Percentiles rank a stretch among this genome's conserved stretches.
These are phyloP conservation scores for Hemisphaericaspora lyxosophila DNA, from an alignment of 1,139 yeast species.

Conservation along the genomic window DNA sequence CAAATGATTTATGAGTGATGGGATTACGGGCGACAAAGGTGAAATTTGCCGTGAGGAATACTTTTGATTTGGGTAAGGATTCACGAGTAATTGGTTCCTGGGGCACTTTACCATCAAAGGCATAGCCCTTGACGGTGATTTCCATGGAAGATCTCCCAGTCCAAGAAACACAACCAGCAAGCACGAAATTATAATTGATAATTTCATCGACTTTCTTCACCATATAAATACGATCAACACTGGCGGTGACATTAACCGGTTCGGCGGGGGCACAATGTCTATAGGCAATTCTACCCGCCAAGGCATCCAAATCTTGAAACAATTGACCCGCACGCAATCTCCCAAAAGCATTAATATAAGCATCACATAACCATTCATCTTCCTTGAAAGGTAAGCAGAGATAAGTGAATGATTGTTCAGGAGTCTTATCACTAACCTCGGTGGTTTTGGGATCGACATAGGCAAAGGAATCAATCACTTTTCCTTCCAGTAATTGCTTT, in stretches of 20 bases:
- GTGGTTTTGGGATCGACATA: constrained; percentile 75
- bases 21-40: constrained; percentile 96
- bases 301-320: constrained; percentile 86
- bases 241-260: constrained; percentile 91
- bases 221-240: constrained; percentile 89
- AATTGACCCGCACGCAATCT: constrained; percentile 87
- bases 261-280: constrained; percentile 87
- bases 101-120: constrained; percentile 56
- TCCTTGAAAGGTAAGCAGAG: constrained; percentile 79
- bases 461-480: constrained; percentile 64
- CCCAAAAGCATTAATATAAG: constrained; percentile 86
- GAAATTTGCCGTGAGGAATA: constrained; percentile 81
- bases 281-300: constrained; percentile 86
- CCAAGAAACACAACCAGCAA: constrained; percentile 91
- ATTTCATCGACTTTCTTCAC: constrained; percentile 82
- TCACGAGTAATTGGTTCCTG: constrained; percentile 43
- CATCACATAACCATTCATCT: constrained; percentile 79
- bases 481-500: constrained; percentile 67
- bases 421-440: constrained; percentile 67
- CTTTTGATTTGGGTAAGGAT: constrained; percentile 44
- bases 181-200: constrained; percentile 67
- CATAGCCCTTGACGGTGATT: constrained; percentile 84
- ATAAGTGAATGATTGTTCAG: constrained; percentile 74
- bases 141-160: constrained; percentile 96
- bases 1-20: constrained; percentile 79